These are phyloP conservation scores for Pichia kluyveri DNA, from an alignment of 805 yeast species.

Conservation along the genomic window DNA sequence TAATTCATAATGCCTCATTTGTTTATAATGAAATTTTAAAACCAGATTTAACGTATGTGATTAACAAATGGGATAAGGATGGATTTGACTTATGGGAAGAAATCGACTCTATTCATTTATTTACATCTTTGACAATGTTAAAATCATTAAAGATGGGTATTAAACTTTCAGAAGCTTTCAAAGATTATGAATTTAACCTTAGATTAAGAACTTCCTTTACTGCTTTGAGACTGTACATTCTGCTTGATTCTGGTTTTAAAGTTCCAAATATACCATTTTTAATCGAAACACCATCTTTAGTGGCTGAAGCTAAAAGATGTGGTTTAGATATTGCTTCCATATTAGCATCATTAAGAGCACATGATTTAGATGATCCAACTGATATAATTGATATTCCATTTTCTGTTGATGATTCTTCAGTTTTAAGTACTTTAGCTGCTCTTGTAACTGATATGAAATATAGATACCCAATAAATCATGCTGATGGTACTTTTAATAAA, in stretches of 20 bases:
- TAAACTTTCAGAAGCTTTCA: slow-evolving; percentile 25
- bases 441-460: slow-evolving; percentile 60
- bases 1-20: slow-evolving; percentile 20
- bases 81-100: slow-evolving; percentile 97
- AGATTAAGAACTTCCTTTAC: slow-evolving; percentile 25
- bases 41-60: slow-evolving; percentile 62
- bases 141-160: slow-evolving; percentile 58
- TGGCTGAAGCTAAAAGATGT: slow-evolving; percentile 34
- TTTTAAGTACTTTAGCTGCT: slow-evolving; percentile 55
- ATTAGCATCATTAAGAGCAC: slow-evolving; percentile 38
- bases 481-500: slow-evolving; percentile 26
- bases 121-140: slow-evolving; percentile 68
- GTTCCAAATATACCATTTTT: slow-evolving; percentile 40
- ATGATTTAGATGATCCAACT: slow-evolving; percentile 28
- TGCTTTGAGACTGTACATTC: slow-evolving; percentile 31
- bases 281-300: slow-evolving; percentile 56
- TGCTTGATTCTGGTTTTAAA: slow-evolving; percentile 34
- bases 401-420: slow-evolving; percentile 46
- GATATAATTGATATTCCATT: slow-evolving; percentile 45
- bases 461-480: slow-evolving; percentile 70
- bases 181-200: slow-evolving; percentile 22
- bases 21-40: slow-evolving; percentile 46
- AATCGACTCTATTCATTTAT: slow-evolving; percentile 63
- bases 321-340: slow-evolving; percentile 79
- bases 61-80: slow-evolving; percentile 47